Evolutionary conservation across 257 asterid genomes (phyloP), one percentile per base, ranked within the genome.

Genomic region (Fraxinus excelsior): DNA sequence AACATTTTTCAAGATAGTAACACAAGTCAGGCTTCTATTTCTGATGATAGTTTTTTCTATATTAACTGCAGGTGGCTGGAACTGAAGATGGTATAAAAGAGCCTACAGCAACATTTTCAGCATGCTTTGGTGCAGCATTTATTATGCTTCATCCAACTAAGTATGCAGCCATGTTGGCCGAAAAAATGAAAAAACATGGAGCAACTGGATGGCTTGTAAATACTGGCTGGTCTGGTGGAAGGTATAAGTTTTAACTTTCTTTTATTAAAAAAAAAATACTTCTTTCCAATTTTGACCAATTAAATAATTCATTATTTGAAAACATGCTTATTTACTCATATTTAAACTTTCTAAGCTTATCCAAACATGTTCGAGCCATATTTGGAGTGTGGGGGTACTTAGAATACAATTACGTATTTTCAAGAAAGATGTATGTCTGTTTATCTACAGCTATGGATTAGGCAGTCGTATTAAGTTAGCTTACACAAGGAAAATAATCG

Each of bases 151-250:
- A 94, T 65, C 98, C 98, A 0, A 90, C 97, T 31, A 92, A 87
- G 77, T 94, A 94, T 26, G 98, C 97, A 0, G 97, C 93, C 46
- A 91, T 94, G 98, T 70, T 92, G 72, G 93, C 97, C 25, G 97
- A 92, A 78, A 92, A 94, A 76, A 92, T 94, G 98, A 81, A 84
- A 62, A 83, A 91, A 79, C 96, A 94, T 11, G 97, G 97, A 40
- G 96, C 97, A 32, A 90, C 97, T 3, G 97, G 92, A 58, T 94
- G 97, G 97, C 98, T 94, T 34, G 97, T 94, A 23, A 91, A 94
- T 84, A 94, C 98, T 34, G 98, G 98, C 71, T 94, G 98, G 98
- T 91, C 98, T 1, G 96, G 94, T 44, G 98, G 98, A 86, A 90
- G 98, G 96, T 93, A 89, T 6, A 13, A 58, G 26, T 12, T 42